phyloP scores from a whole-genome alignment of 1,284 basidiomycete species.

The Stygiomarasmius scandens region DNA sequence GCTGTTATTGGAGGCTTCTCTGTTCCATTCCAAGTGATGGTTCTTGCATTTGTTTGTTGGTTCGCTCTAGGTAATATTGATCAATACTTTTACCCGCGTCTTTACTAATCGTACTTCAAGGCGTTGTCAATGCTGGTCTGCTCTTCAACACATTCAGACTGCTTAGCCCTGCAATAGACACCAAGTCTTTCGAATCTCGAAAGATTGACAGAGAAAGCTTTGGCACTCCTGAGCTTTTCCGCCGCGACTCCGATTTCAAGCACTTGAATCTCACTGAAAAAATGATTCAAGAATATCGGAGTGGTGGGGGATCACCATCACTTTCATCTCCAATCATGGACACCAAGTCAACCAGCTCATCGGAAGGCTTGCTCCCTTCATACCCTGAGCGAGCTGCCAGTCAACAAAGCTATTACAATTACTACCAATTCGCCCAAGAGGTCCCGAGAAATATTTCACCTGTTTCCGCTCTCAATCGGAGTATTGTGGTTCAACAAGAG shows the following conservation, averaged over 20 bases:
- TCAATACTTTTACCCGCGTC: slow-evolving; percentile 13
- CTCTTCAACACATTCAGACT: slow-evolving; percentile 71
- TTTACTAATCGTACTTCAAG: slow-evolving; percentile 33
- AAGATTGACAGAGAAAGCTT: slow-evolving; percentile 17
- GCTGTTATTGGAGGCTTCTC: slow-evolving; percentile 47
- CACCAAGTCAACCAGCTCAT: slow-evolving; percentile 20
- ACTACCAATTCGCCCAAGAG: slow-evolving; percentile 22
- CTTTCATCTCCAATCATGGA: slow-evolving; percentile 1
- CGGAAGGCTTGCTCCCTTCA: neutral
- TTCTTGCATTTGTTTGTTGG: slow-evolving; percentile 56
- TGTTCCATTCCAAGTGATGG: slow-evolving; percentile 46
- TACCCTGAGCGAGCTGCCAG: slow-evolving; percentile 26
- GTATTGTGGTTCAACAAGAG: slow-evolving; percentile 10
- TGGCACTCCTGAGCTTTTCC: slow-evolving; percentile 16
- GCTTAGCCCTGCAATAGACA: slow-evolving; percentile 54
- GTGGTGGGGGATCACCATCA: neutral
- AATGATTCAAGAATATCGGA: slow-evolving; percentile 23
- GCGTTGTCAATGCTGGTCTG: slow-evolving; percentile 63
- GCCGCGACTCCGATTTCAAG: slow-evolving; percentile 1
- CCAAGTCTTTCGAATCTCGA: slow-evolving; percentile 4
- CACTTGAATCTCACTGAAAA: slow-evolving; percentile 11
- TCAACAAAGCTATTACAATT: slow-evolving; percentile 27
- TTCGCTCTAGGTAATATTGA: slow-evolving; percentile 54
- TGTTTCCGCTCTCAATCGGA: slow-evolving; percentile 30
- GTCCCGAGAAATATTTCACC: slow-evolving; percentile 40